Evolutionary conservation across 2,329 filamentous ascomycete genomes (phyloP), one percentile per base, ranked within the genome.

Genomic region (Purpureocillium takamizusanense): DNA sequence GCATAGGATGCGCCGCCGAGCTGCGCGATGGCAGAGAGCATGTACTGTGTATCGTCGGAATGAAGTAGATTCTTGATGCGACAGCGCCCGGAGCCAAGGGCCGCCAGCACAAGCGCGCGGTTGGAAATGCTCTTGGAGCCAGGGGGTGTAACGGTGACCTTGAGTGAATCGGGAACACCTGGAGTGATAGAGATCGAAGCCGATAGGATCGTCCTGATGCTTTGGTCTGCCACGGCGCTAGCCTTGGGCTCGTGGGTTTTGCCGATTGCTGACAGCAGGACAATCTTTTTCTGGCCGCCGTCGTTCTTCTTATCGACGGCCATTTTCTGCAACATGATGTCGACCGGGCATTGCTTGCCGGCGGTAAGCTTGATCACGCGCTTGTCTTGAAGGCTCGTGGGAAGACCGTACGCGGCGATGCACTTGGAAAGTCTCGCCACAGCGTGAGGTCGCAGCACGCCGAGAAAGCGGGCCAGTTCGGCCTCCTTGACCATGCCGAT

Each of bases 401-500:
- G 92, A 33, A 98, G 68, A 33, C 85, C 86, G 55, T 95, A 98
- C 60, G 85, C 89, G n/a, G 87, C 77, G 49, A 98, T 87, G 63
- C 89, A 97, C 62, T 97, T 97, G 39, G 83, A 78, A 36, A 98
- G 69, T 40, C 92, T 81, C 9, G 92, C 86, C 11, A 98, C 89
- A 25, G 90, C 92, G 39, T 84, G 85, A 6, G 86, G 86, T 36
- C 83, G 81, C 23, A 98, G 67, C 14, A 94, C 74, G 31, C 92
- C 92, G 2, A 98, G 72, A 59, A 89, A 86, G 40, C 92, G 83
- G 17, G 92, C 86, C 39, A 98, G 69, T 60, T 97, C 92, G 10
- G 90, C 92, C 62, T 98, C 92, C 59, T 94, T 95, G 42, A 97
- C 86, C 92, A 98, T 98, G 18, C 92, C 92, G 50, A 98, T 94